Evolutionary conservation across 176 grass and related monocot species (phyloP).

Genomic region (Zoysia japonica): DNA sequence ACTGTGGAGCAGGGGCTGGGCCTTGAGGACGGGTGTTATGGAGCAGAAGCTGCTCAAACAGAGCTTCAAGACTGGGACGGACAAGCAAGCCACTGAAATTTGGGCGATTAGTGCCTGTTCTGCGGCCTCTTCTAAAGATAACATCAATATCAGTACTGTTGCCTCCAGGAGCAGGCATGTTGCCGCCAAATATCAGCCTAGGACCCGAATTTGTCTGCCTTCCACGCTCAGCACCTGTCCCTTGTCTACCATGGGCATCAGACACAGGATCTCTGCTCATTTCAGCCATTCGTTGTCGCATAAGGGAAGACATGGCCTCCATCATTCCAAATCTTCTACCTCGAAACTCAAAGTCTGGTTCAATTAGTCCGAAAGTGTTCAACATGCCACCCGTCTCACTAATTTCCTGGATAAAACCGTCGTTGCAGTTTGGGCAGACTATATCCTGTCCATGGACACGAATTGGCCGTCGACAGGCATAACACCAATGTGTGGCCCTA

Average conservation of each 20-base stretch:
- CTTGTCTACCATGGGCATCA: conserved; percentile 40
- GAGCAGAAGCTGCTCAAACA: conserved; percentile 66
- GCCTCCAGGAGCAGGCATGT: conserved; percentile 30
- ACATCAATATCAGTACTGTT: conserved; percentile 39
- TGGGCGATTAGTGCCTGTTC: conserved; percentile 35
- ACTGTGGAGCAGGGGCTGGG: conserved; percentile 52
- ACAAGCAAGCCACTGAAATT: conserved; percentile 55
- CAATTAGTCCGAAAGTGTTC: conserved; percentile 58
- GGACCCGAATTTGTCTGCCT: conserved; percentile 10
- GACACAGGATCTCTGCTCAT: conserved; percentile 39
- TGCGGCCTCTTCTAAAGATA: conserved; percentile 37
- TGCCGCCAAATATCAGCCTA: conserved; percentile 48
- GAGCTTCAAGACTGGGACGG: conserved; percentile 56
- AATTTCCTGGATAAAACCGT: conserved; percentile 88
- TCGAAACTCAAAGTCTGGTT: conserved; percentile 31
- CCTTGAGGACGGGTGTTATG: conserved; percentile 49
- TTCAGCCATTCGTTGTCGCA: conserved; percentile 53
- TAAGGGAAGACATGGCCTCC: conserved; percentile 70
- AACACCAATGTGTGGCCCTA: conserved; percentile 96
- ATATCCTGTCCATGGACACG: conserved; percentile 43
- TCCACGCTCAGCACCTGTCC: conserved; percentile 16
- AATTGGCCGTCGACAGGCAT: conserved; percentile 67
- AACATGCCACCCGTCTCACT: conserved; percentile 59
- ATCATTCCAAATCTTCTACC: conserved; percentile 63
- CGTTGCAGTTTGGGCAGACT: conserved; percentile 78